A percentile compares a stretch with the other conserved stretches of the same genome.
phyloP scores from a whole-genome alignment of 2,329 filamentous ascomycete species.

The Colletotrichum sp. region DNA sequence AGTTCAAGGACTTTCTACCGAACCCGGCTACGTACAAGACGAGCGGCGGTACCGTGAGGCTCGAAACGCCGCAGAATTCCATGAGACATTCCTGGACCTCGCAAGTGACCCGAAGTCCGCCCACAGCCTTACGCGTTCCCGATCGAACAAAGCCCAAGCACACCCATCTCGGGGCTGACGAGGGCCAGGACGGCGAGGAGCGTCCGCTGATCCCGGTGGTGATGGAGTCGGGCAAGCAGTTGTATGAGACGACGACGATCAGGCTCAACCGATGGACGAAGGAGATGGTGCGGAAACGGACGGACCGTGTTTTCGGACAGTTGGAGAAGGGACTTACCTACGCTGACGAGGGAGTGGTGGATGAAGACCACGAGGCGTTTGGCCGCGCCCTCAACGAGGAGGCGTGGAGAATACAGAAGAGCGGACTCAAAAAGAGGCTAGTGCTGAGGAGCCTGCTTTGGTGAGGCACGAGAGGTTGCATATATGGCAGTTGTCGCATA shows the following conservation, averaged over 20 bases:
- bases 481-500: not conserved
- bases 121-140: not conserved
- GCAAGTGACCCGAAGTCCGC: not conserved
- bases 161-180: not conserved
- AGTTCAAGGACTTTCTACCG: constrained; percentile 17
- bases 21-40: constrained; percentile 15
- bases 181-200: not conserved
- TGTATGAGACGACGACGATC: constrained; percentile 2
- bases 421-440: not conserved
- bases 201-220: not conserved
- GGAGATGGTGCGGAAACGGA: constrained; percentile 2
- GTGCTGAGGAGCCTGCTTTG: not conserved
- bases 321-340: not conserved
- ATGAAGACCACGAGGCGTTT: not conserved
- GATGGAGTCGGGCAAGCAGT: not conserved
- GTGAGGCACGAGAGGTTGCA: not conserved
- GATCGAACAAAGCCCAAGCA: not conserved
- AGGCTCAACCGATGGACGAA: not conserved
- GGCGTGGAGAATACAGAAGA: not conserved
- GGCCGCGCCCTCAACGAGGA: not conserved
- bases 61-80: not conserved
- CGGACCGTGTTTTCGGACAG: not conserved
- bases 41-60: constrained; percentile 10
- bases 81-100: not conserved
- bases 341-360: not conserved